Evolutionary conservation across 345 rosid species (phyloP).

Genomic region (Litchi chinensis): DNA sequence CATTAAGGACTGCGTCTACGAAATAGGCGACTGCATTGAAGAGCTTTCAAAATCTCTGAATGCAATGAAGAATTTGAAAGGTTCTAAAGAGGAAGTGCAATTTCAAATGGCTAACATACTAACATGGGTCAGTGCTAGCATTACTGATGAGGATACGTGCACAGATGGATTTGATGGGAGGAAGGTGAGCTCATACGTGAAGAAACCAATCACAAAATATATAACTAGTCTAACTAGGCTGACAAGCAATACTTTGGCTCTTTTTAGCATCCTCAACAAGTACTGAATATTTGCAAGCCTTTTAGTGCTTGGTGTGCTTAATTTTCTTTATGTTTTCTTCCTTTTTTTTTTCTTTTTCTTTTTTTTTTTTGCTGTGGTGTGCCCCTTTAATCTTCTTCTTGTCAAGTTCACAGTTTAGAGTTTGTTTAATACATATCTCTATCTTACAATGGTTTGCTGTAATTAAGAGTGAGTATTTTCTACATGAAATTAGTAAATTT

Average conservation of each 20-base stretch:
- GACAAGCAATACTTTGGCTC: constrained; percentile 75
- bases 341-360: background rate
- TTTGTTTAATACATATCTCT: background rate
- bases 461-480: background rate
- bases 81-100: constrained; percentile 10
- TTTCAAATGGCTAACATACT: constrained; percentile 43
- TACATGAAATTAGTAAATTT: too few species aligned
- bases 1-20: constrained; percentile 54
- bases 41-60: constrained; percentile 55
- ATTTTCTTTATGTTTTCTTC: background rate
- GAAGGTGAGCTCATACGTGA: constrained; percentile 41
- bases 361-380: too few species aligned
- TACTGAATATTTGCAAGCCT: constrained; percentile 17
- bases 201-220: constrained; percentile 44
- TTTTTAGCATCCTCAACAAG: constrained; percentile 40
- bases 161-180: constrained; percentile 60
- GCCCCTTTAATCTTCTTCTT: background rate
- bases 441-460: background rate
- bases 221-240: constrained; percentile 39
- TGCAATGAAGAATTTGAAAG: constrained; percentile 34
- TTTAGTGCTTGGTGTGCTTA: background rate
- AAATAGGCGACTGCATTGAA: constrained; percentile 43
- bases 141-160: constrained; percentile 71
- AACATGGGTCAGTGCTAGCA: constrained; percentile 72
- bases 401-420: background rate